Conservation (phyloP, 345 rosid genomes). For the Pugionium cornutum region DNA sequence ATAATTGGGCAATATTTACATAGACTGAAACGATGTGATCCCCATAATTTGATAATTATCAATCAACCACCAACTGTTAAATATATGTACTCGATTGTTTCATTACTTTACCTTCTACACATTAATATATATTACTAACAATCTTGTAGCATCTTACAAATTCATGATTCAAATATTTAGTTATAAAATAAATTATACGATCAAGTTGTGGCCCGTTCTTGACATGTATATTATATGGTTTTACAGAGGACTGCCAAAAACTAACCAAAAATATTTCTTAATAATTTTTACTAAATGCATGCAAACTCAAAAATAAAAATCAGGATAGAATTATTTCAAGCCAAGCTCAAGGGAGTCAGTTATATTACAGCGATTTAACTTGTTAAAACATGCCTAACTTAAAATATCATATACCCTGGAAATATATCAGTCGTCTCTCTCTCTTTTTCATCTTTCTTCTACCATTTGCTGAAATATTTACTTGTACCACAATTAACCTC, state of each 20-base stretch:
- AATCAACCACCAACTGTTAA: slow-evolving; percentile 28
- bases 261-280: too few species aligned
- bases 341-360: not conserved
- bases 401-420: not conserved
- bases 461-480: slow-evolving; percentile 17
- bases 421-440: not conserved
- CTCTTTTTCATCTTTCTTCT: slow-evolving; percentile 8
- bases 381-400: not conserved
- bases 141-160: not conserved
- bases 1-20: not conserved
- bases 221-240: too few species aligned
- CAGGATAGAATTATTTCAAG: not conserved
- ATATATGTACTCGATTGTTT: slow-evolving; percentile 10
- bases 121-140: too few species aligned
- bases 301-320: not conserved
- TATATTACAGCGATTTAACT: not conserved
- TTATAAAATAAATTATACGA: too few species aligned
- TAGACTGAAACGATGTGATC: slow-evolving; percentile 3
- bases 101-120: slow-evolving; percentile 3
- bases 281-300: not conserved
- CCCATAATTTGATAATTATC: slow-evolving; percentile 8
- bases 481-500: slow-evolving; percentile 44
- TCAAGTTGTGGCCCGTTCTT: too few species aligned
- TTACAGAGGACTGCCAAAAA: too few species aligned
- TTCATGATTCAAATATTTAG: too few species aligned